Evolutionary conservation across 108 stramenopile species (phyloP), one percentile per base, ranked within the genome.

Genomic region (Nitzschia sp.): DNA sequence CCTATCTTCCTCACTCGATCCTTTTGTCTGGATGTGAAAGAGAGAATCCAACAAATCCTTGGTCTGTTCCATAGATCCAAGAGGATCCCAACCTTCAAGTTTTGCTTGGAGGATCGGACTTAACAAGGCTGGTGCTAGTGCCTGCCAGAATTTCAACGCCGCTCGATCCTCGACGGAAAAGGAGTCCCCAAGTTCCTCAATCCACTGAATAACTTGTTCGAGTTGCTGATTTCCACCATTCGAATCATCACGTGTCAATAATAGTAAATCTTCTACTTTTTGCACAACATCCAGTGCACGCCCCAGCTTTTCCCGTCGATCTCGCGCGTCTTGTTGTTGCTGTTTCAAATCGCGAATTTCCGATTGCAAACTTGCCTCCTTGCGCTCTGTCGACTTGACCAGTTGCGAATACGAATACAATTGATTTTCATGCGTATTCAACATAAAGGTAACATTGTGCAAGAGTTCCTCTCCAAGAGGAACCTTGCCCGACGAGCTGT

Each of bases 401-500:
- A 92, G 78, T 45, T 88, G 82, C 1, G 86, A 75, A 3, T 78
- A 38, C 9, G 91, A 85, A 46, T 85, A 85, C 23, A 96, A 56
- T 63, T 91, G 85, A 66, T 80, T 85, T 65, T 96, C 95, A 46
- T 87, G 67, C 23, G 82, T 92, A 49, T 86, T 82, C 25, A 94
- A 61, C 32, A 94, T 57, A 19, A 92, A 68, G 0, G 87, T 85
- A 3, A 94, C 56, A 70, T 96, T 96, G 80, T 90, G 89, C 30
- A 96, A 68, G 28, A 96, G 65, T 68, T 96, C 96, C 54, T 85
- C 87, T 26, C 89, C 96, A 19, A 96, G 70, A 3, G 69, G 83
- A 36, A 83, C 79, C 19, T 42, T 30, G 8, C n/a, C 46, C n/a
- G n/a, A n/a, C n/a, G n/a, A n/a, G n/a, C n/a, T n/a, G 9, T 34